These are phyloP conservation scores for Pythium dissimile DNA, from an alignment of 352 stramenopile genomes.

Conservation along the genomic window DNA sequence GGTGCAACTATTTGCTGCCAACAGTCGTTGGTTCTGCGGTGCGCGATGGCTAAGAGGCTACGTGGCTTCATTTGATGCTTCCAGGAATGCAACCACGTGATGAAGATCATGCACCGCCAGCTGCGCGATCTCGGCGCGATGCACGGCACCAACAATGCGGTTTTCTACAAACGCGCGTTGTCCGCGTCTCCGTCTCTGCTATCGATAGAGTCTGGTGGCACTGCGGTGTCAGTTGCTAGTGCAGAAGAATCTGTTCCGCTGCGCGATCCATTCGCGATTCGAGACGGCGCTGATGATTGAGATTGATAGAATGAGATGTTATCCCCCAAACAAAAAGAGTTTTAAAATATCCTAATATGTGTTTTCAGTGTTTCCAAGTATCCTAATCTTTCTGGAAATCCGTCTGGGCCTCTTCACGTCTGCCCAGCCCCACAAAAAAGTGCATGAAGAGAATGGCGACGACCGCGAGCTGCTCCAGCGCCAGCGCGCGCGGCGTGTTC, in stretches of 20 bases:
- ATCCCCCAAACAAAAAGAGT: too few species aligned
- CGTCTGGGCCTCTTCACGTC: not conserved
- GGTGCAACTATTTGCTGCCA: conserved; percentile 11
- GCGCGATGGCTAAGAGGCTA: not conserved
- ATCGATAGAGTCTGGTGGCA: too few species aligned
- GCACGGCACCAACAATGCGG: conserved; percentile 27
- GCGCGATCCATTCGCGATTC: conserved; percentile 1
- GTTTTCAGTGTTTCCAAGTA: not conserved
- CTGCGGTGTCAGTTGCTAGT: too few species aligned
- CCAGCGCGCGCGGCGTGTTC: conserved; percentile 89
- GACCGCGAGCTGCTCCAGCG: not conserved
- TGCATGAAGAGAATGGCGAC: conserved; percentile 14
- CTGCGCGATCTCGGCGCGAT: conserved; percentile 50
- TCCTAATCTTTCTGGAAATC: not conserved
- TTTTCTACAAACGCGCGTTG: conserved; percentile 22
- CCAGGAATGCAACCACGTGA: conserved; percentile 60
- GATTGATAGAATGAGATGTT: not conserved
- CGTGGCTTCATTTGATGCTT: not conserved
- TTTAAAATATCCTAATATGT: not conserved
- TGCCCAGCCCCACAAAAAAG: not conserved
- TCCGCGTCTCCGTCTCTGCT: not conserved
- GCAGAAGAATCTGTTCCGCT: too few species aligned
- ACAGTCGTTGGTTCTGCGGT: too few species aligned
- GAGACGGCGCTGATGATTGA: conserved; percentile 8
- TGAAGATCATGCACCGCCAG: conserved; percentile 69